Conservation (phyloP, 345 rosid species). For the Pistacia atlantica region DNA sequence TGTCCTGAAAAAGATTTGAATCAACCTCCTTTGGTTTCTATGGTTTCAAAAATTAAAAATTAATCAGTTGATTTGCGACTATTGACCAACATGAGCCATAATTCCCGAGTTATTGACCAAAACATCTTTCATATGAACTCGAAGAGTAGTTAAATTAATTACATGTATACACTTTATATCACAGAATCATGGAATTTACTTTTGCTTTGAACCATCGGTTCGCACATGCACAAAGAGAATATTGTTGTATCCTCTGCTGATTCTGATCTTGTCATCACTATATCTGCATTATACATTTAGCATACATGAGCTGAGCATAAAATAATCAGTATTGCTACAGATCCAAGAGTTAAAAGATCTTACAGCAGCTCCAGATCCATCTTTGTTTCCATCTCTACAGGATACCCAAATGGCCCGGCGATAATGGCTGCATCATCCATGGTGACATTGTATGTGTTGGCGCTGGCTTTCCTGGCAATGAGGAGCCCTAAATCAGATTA, state of each 20-base stretch:
- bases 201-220: conserved; percentile 22
- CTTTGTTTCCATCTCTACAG: conserved; percentile 65
- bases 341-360: conserved; percentile 28
- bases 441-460: conserved; percentile 43
- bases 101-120: no score
- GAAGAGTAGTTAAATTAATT: no score
- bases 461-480: conserved; percentile 51
- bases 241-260: conserved; percentile 64
- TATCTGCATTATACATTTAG: conserved; percentile 50
- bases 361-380: conserved; percentile 65
- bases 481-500: conserved; percentile 1
- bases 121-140: no score
- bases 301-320: background rate
- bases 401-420: conserved; percentile 76
- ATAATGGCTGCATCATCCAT: conserved; percentile 92
- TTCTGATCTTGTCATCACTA: conserved; percentile 71
- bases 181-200: no score
- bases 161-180: no score
- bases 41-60: no score
- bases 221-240: conserved; percentile 65
- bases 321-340: no score
- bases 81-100: no score
- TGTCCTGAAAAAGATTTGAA: background rate
- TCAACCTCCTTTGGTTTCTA: no score
- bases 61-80: no score